Base-by-base conservation (phyloP, 179 eudicot genomes). In the Sideroxylon spinosum region DNA sequence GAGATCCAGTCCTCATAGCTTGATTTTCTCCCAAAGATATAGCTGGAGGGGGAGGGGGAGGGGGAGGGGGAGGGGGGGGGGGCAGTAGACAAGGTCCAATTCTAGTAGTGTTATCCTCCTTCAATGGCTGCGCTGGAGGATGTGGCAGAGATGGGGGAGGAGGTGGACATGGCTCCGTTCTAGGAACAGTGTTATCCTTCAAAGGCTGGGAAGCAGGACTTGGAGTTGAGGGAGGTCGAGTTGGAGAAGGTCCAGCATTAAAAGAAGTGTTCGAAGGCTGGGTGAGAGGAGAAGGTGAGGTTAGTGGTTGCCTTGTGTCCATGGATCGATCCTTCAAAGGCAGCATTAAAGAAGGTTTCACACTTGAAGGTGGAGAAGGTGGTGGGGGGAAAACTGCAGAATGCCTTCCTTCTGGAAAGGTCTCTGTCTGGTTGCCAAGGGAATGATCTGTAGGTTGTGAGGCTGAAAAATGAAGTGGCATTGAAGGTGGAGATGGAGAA, bases 141-240 rank as follows among this genome's bases (percentile, higher is more conserved):
- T 86, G 88, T 0, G 89, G 81, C 8, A 89, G 84, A 25, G 81
- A 69, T 52, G 79, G 79, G 67, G 84, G 81, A 16, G 76, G 78
- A 55, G 84, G 70, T 48, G 82, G 65, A 32, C 80, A 48, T 62
- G 82, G 79, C 20, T 57, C 62, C 71, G 76, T 37, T 76, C 29
- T 50, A 61, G 70, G 11, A 49, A 78, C 49, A 56, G 80, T 71
- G 55, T 63, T 70, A 22, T 73, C 82, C 78, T 79, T 64, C 62
- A 75, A 70, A 46, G 64, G 52, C 48, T 48, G 59, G 11, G 57
- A 57, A 16, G 73, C 55, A 72, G 76, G 79, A 32, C 66, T 78
- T 50, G 76, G 55, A 23, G 79, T 23, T 28, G 73, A 37, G 32
- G 76, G 71, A 70, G 67, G 64, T 6, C 71, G 73, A 20, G 61